Conservation (phyloP, 192 early-diverging fungal genomes). For the Entomortierella parvispora region DNA sequence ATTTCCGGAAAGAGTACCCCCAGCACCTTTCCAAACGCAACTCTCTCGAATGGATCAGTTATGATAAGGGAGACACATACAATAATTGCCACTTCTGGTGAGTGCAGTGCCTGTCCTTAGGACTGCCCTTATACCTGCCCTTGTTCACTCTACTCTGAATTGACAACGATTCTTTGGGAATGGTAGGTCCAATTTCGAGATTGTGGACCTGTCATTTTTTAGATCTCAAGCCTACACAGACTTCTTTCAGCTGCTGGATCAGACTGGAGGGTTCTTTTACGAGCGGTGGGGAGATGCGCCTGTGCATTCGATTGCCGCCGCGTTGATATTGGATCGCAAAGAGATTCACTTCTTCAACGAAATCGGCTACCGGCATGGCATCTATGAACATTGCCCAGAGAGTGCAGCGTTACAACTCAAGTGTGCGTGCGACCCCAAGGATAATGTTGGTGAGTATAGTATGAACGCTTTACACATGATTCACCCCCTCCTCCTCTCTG, state of each 20-base stretch:
- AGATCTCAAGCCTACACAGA: constrained; percentile 71
- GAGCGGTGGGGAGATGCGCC: constrained; percentile 83
- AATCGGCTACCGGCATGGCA: constrained; percentile 75
- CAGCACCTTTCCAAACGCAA: constrained; percentile 64
- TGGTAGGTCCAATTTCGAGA: constrained; percentile 93
- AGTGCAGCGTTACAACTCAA: constrained; percentile 57
- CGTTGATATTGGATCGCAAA: constrained; percentile 67
- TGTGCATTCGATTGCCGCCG: constrained; percentile 76
- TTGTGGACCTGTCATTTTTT: constrained; percentile 78
- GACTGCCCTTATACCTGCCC: background rate
- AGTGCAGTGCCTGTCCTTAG: background rate
- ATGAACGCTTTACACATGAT: constrained; percentile 1
- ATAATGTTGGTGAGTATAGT: constrained; percentile 61
- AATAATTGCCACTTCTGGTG: constrained; percentile 79
- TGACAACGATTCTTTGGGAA: constrained; percentile 55
- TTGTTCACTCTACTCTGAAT: background rate
- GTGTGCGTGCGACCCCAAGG: constrained; percentile 60
- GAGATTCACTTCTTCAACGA: constrained; percentile 83
- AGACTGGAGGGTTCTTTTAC: constrained; percentile 88
- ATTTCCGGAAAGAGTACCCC: constrained; percentile 63
- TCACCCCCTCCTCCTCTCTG: background rate
- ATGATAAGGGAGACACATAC: constrained; percentile 65
- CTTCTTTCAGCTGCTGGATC: constrained; percentile 76
- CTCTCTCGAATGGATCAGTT: constrained; percentile 65
- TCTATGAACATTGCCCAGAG: constrained; percentile 78